phyloP scores from a whole-genome alignment of 495 filamentous ascomycete genomes.

The Aspergillus saccharolyticus region DNA sequence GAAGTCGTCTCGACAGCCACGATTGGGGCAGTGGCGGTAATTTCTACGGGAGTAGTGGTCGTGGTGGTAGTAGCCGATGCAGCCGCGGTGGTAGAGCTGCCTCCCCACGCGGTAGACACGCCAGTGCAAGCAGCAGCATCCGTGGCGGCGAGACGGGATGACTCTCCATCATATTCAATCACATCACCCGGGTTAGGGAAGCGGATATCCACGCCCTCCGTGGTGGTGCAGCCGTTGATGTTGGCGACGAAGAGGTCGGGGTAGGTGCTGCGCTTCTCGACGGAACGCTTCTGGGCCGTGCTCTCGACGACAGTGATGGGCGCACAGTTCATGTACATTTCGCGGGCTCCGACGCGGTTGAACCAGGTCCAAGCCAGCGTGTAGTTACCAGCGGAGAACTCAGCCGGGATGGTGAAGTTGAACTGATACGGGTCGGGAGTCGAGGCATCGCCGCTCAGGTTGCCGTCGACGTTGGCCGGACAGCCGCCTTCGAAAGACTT shows the following conservation, averaged over 20 bases:
- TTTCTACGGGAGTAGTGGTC: constrained; percentile 23
- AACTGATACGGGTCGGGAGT: constrained; percentile 27
- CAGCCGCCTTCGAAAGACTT: constrained; percentile 79
- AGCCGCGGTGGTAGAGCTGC: not conserved
- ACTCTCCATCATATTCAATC: constrained; percentile 34
- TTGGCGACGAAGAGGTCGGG: constrained; percentile 85
- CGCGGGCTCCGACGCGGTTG: constrained; percentile 80
- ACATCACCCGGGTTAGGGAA: constrained; percentile 70
- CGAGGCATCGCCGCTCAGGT: constrained; percentile 24
- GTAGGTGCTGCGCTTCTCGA: constrained; percentile 33
- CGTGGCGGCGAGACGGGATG: constrained; percentile 24
- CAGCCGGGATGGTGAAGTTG: constrained; percentile 43
- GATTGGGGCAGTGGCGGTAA: constrained; percentile 11
- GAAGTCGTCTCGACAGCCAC: constrained; percentile 6
- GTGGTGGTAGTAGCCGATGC: constrained; percentile 10
- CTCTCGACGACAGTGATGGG: constrained; percentile 54
- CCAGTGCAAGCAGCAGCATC: constrained; percentile 31
- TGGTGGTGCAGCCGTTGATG: constrained; percentile 58
- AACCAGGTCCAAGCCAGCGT: constrained; percentile 88
- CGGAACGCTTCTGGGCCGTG: constrained; percentile 35
- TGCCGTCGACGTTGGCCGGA: constrained; percentile 49
- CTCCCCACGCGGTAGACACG: not conserved
- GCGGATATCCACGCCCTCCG: constrained; percentile 50
- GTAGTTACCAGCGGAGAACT: constrained; percentile 47
- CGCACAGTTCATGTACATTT: constrained; percentile 96